A percentile compares a stretch with the other conserved stretches of the same genome.
Conservation (phyloP, 148 eudicot species). For the Cornus controversa region DNA sequence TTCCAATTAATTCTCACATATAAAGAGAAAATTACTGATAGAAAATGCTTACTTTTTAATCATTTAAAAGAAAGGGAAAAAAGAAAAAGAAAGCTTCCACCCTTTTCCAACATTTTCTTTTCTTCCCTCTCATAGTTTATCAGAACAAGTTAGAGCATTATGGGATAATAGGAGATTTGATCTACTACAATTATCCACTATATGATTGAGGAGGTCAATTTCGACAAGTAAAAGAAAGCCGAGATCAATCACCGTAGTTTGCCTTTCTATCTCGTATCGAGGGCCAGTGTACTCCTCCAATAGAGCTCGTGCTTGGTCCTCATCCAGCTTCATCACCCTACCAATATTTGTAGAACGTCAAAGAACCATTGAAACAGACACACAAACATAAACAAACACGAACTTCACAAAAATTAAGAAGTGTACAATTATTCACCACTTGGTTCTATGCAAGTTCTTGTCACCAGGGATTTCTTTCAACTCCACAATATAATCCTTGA, state of each 20-base stretch:
- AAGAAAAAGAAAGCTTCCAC: too few species aligned
- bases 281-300: conserved; percentile 64
- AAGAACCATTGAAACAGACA: conserved; percentile 4
- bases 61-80: too few species aligned
- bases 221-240: not conserved
- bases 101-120: not conserved
- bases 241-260: conserved; percentile 43
- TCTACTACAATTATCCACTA: not conserved
- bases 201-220: not conserved
- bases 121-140: not conserved
- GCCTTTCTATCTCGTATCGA: conserved; percentile 64
- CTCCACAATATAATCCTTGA: conserved; percentile 68
- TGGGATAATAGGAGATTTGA: not conserved
- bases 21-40: not conserved
- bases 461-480: conserved; percentile 73
- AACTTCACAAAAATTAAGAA: not conserved
- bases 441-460: conserved; percentile 67
- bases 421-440: conserved; percentile 45
- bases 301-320: conserved; percentile 43
- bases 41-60: too few species aligned
- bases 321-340: conserved; percentile 78
- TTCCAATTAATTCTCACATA: not conserved
- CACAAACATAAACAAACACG: not conserved
- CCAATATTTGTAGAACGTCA: conserved; percentile 25
- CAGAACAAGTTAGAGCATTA: not conserved